These are phyloP conservation scores for Anisogramma anomala DNA, from an alignment of 2,329 filamentous ascomycete genomes.

Conservation along the genomic window DNA sequence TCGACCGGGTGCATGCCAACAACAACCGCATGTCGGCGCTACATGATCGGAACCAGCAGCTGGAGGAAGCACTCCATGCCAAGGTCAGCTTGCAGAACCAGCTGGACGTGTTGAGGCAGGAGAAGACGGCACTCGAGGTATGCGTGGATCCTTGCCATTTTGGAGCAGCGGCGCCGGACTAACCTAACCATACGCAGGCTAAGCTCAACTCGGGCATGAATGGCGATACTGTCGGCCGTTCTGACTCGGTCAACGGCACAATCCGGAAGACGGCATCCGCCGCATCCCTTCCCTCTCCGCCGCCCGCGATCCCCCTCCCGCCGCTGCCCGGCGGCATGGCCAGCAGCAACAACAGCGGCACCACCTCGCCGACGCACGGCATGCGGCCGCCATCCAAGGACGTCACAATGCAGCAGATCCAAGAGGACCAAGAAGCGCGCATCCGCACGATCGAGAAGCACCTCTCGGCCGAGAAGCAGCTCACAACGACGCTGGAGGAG, in stretches of 20 bases:
- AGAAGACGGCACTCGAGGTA: slow-evolving; percentile 70
- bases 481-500: slow-evolving; percentile 90
- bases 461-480: slow-evolving; percentile 86
- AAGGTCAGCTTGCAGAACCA: slow-evolving; percentile 54
- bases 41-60: slow-evolving; percentile 60
- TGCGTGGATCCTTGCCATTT: slow-evolving; percentile 20
- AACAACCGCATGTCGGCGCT: slow-evolving; percentile 78
- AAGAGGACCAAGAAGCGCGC: slow-evolving; percentile 89
- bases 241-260: slow-evolving; percentile 52
- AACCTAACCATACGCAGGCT: slow-evolving; percentile 34
- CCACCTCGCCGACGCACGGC: slow-evolving; percentile 43
- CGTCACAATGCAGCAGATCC: slow-evolving; percentile 60
- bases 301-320: slow-evolving; percentile 89
- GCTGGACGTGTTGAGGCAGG: slow-evolving; percentile 54
- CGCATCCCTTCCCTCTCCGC: slow-evolving; percentile 78
- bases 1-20: slow-evolving; percentile 77
- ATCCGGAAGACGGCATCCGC: slow-evolving; percentile 78
- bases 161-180: background rate
- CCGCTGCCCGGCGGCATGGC: slow-evolving; percentile 59
- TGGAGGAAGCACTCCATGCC: slow-evolving; percentile 66
- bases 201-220: slow-evolving; percentile 32
- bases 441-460: slow-evolving; percentile 97
- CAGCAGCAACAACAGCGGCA: slow-evolving; percentile 13
- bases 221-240: slow-evolving; percentile 34
- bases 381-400: slow-evolving; percentile 75